Evolutionary conservation across 129 eudicot species (phyloP).

Genomic region (Tagetes patula): DNA sequence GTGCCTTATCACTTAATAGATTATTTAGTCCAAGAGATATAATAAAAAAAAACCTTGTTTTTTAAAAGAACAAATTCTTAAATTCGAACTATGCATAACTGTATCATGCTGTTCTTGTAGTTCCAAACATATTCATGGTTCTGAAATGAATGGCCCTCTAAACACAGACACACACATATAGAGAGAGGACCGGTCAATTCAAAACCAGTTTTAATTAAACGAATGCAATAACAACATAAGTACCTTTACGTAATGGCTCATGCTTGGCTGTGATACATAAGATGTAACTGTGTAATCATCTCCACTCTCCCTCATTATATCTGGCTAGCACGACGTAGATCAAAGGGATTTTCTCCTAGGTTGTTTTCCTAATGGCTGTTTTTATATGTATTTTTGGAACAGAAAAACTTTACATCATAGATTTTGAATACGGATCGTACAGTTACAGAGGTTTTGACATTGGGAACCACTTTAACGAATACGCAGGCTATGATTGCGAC

Average conservation of each 20-base stretch:
- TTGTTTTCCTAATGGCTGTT: constrained; percentile 4
- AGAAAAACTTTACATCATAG: constrained; percentile 88
- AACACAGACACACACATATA: background rate
- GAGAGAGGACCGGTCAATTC: background rate
- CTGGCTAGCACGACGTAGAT: background rate
- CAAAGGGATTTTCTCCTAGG: background rate
- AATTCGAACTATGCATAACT: background rate
- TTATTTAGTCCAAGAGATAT: background rate
- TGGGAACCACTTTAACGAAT: constrained; percentile 97
- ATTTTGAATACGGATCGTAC: constrained; percentile 96
- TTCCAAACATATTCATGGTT: no score
- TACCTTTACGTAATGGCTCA: background rate
- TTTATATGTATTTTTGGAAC: constrained; percentile 31
- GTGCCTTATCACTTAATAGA: background rate
- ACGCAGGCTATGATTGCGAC: constrained; percentile 98
- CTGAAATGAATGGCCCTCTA: no score
- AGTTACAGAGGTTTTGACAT: constrained; percentile 96
- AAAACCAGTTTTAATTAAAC: background rate
- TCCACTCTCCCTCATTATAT: background rate
- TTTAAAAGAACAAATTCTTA: background rate
- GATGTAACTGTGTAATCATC: background rate
- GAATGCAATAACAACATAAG: background rate
- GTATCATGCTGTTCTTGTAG: no score
- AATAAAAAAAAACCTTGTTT: background rate
- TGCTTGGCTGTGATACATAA: background rate